These are phyloP conservation scores for Coemansia biformis DNA, from an alignment of 192 early-diverging fungal genomes.

Conservation along the genomic window DNA sequence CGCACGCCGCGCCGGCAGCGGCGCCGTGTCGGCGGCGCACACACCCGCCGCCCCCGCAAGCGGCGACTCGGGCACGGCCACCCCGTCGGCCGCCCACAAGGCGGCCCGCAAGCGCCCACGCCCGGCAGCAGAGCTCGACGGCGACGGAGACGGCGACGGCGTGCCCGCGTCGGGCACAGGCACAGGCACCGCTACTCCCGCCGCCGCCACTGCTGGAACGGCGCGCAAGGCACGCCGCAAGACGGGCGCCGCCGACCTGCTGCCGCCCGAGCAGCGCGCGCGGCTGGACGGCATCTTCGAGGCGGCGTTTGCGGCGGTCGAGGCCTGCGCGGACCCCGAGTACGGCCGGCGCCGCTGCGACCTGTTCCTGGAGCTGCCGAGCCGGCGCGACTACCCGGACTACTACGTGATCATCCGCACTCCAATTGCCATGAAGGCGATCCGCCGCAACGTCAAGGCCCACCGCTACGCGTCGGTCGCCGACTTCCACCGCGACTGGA, in stretches of 20 bases:
- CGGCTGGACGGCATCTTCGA: constrained; percentile 28
- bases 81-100: constrained; percentile 8
- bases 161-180: constrained; percentile 2
- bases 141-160: constrained; percentile 9
- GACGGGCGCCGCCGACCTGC: constrained; percentile 29
- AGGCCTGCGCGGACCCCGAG: constrained; percentile 29
- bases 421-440: constrained; percentile 87
- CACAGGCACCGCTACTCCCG: constrained; percentile 8
- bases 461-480: constrained; percentile 59
- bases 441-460: constrained; percentile 67
- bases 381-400: constrained; percentile 69
- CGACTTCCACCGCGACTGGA: constrained; percentile 75
- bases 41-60: constrained; percentile 7
- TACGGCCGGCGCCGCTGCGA: constrained; percentile 58
- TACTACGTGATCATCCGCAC: constrained; percentile 87
- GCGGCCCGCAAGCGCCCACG: constrained; percentile 23
- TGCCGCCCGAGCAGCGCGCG: constrained; percentile 29
- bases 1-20: constrained; percentile 8
- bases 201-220: no score
- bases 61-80: constrained; percentile 15
- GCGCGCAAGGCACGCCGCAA: constrained; percentile 33
- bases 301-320: constrained; percentile 29
- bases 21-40: constrained; percentile 6
- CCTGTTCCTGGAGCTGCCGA: constrained; percentile 73
- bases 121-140: constrained; percentile 4